phyloP scores from a whole-genome alignment of 306 rosid genomes.

The Dalbergia oliveri region DNA sequence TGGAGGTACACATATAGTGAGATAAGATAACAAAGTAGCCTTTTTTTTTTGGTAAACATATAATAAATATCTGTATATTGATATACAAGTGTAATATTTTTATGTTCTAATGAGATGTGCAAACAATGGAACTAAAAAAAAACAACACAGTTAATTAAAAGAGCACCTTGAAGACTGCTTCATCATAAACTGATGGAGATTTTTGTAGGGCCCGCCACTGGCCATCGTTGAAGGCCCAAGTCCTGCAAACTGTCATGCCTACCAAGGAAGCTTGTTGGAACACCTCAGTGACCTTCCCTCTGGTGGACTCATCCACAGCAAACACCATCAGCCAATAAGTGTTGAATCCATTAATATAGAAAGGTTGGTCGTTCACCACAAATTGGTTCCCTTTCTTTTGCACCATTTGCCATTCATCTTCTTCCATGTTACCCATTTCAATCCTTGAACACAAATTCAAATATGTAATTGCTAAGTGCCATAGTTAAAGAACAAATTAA shows the following conservation, averaged over 20 bases:
- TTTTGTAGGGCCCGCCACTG: constrained; percentile 95
- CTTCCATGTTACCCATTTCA: constrained; percentile 49
- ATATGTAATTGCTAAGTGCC: not conserved
- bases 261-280: constrained; percentile 79
- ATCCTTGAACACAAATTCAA: constrained; percentile 39
- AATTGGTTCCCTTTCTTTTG: constrained; percentile 89
- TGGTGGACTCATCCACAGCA: constrained; percentile 90
- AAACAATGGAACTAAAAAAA: not conserved
- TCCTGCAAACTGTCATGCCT: constrained; percentile 90
- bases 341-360: constrained; percentile 94
- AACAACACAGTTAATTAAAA: not conserved
- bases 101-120: too few species aligned
- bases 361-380: constrained; percentile 76
- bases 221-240: constrained; percentile 97
- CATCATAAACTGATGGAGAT: constrained; percentile 88
- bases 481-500: not conserved
- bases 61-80: too few species aligned
- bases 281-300: constrained; percentile 81
- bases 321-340: constrained; percentile 95
- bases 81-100: too few species aligned
- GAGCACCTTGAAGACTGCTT: constrained; percentile 82
- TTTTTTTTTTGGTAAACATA: too few species aligned
- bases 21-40: too few species aligned
- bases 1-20: too few species aligned
- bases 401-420: constrained; percentile 78